A percentile compares a stretch with the other conserved stretches of the same genome.
These are phyloP conservation scores for Phytopythium kandeliae DNA, from an alignment of 352 stramenopile species.

Conservation along the genomic window DNA sequence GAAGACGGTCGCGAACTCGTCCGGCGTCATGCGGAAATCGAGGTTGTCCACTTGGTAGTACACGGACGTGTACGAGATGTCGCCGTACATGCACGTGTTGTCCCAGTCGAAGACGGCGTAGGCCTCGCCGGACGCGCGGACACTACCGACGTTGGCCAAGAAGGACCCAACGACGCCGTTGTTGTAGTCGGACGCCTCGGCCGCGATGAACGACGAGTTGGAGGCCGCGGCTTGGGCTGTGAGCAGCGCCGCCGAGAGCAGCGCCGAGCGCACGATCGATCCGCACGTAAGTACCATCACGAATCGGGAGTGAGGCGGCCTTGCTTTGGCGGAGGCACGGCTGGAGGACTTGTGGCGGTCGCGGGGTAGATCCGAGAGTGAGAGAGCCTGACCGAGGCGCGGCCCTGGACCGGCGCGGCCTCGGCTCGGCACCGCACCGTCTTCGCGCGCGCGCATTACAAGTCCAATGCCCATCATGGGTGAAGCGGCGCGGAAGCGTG, in stretches of 20 bases:
- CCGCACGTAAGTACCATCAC: slow-evolving; percentile 2
- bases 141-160: slow-evolving; percentile 23
- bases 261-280: slow-evolving; percentile 10
- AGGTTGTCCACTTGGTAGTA: slow-evolving; percentile 55
- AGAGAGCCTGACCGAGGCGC: neutral
- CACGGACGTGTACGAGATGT: slow-evolving; percentile 63
- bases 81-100: slow-evolving; percentile 62
- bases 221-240: slow-evolving; percentile 7
- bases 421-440: too few species aligned
- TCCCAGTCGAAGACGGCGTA: slow-evolving; percentile 63
- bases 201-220: slow-evolving; percentile 27
- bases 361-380: neutral
- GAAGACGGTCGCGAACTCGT: slow-evolving; percentile 36
- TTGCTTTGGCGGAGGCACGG: too few species aligned
- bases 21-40: slow-evolving; percentile 38
- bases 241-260: slow-evolving; percentile 16
- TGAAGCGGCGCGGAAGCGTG: too few species aligned
- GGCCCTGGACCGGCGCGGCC: too few species aligned
- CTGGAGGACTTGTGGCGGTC: neutral
- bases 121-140: slow-evolving; percentile 28
- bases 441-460: too few species aligned
- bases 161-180: slow-evolving; percentile 37
- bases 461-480: too few species aligned
- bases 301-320: too few species aligned
- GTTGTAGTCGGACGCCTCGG: slow-evolving; percentile 55